Base-by-base conservation (phyloP, 345 rosid species). In the Linum usitatissimum region DNA sequence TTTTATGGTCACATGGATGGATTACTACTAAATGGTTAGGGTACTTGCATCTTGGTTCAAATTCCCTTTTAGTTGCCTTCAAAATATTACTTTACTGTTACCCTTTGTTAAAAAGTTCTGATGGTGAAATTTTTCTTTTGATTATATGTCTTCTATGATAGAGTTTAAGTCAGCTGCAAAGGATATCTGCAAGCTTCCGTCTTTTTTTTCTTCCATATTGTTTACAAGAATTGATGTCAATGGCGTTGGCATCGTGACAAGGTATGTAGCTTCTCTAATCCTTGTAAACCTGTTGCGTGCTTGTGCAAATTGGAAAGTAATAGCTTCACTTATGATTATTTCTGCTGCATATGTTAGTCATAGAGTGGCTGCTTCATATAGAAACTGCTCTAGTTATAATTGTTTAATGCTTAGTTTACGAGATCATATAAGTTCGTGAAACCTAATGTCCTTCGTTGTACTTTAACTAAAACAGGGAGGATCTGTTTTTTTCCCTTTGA, bases 1-100 rank as follows among this genome's bases (percentile, higher is more conserved):
- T 90, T 93, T 69, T 78, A 78, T 64, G 90, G 90, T 17, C 90
- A 79, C 67, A 15, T 67, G 2, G 56, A 53, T 12, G 56, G 56
- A 53, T 20, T 53, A 17, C 56, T 8, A 6, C 5, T 53, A 7
- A n/a, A 53, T 15, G 56, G 56, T 53, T n/a, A 53, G 56, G 38
- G 38, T 34, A 34, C 38, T 7, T 34, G 38, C 38, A 34, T 4
- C 38, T 34, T 34, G 38, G 38, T 34, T 34, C 8, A 7, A 34
- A 34, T 34, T 34, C 6, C 0, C 38, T 34, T 34, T 34, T 34
- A 18, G 8, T 34, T 34, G n/a, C 17, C 38, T 34, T 34, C 38
- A 34, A 34, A 34, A 34, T 34, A 34, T 23, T 34, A 34, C 38
- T 4, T 34, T 1, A 1, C 38, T 34, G 38, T 34, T 34, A 34